Conservation (phyloP, 108 stramenopile species). For the Heterococcus sp. region DNA sequence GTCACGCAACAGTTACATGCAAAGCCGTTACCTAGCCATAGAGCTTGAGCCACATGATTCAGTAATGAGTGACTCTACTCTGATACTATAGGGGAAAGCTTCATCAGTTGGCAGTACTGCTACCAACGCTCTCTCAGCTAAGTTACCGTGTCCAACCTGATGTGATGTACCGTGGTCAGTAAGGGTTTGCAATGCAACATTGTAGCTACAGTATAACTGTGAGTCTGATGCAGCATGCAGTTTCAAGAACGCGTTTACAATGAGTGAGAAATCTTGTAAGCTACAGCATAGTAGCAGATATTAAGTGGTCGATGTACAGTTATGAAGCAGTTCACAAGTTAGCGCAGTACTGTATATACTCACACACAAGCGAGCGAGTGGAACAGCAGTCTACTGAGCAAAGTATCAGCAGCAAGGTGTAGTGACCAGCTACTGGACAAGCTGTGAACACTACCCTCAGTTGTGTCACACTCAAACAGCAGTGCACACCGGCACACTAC, state of each 20-base stretch:
- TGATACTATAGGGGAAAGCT: constrained; percentile 76
- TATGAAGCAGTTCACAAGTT: neutral
- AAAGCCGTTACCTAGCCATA: constrained; percentile 70
- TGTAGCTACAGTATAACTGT: neutral
- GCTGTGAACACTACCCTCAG: too few species aligned
- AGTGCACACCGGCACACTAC: too few species aligned
- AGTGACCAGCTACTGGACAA: too few species aligned
- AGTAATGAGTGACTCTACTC: constrained; percentile 70
- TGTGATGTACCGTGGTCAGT: too few species aligned
- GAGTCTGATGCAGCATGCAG: neutral
- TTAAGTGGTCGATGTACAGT: neutral
- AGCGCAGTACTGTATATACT: too few species aligned
- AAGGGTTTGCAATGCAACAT: too few species aligned
- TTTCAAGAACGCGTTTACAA: neutral
- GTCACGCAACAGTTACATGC: constrained; percentile 76
- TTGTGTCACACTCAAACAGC: too few species aligned
- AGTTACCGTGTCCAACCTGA: constrained; percentile 61
- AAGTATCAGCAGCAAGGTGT: too few species aligned
- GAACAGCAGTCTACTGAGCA: too few species aligned
- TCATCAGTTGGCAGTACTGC: constrained; percentile 63
- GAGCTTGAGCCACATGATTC: constrained; percentile 70
- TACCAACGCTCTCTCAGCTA: constrained; percentile 75
- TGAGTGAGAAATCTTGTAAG: neutral
- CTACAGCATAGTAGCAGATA: neutral
- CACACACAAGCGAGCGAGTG: too few species aligned